Percentiles rank a stretch among this genome's conserved stretches.
These are phyloP conservation scores for Verticillium nubilum DNA, from an alignment of 2,329 filamentous ascomycete species.

Conservation along the genomic window DNA sequence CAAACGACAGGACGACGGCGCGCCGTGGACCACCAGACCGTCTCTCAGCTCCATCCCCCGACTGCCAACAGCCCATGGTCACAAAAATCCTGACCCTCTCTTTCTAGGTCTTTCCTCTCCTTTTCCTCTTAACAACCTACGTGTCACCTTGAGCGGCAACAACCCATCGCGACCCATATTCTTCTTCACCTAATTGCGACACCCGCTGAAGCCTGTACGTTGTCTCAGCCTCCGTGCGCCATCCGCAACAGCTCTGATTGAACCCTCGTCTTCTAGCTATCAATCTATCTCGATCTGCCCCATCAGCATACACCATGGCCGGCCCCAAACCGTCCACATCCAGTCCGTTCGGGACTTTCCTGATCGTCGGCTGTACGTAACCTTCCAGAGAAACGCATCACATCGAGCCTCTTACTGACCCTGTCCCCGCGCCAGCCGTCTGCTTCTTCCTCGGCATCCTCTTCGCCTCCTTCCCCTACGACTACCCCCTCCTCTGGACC, in stretches of 20 bases:
- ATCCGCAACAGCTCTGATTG: background rate
- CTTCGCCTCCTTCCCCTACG: constrained; percentile 94
- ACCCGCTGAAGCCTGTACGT: background rate
- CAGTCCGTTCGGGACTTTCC: constrained; percentile 85
- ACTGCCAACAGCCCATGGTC: background rate
- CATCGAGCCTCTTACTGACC: background rate
- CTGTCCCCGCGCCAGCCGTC: constrained; percentile 49
- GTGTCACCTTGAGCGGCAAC: background rate
- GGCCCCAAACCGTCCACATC: constrained; percentile 54
- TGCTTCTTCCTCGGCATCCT: constrained; percentile 98
- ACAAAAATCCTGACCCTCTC: background rate
- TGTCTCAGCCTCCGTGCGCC: background rate
- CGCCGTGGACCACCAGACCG: background rate
- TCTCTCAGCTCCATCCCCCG: background rate
- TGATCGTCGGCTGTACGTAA: constrained; percentile 87
- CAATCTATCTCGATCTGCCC: too few species aligned
- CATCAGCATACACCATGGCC: background rate
- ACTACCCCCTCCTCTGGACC: constrained; percentile 83
- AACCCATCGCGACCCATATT: background rate
- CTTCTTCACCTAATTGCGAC: background rate
- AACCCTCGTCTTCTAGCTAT: background rate
- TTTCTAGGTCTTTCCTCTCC: background rate
- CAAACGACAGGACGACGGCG: background rate
- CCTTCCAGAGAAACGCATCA: constrained; percentile 7
- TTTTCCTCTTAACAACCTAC: background rate